Evolutionary conservation across 2,329 filamentous ascomycete genomes (phyloP).

Genomic region (Cladosporium colombiae): DNA sequence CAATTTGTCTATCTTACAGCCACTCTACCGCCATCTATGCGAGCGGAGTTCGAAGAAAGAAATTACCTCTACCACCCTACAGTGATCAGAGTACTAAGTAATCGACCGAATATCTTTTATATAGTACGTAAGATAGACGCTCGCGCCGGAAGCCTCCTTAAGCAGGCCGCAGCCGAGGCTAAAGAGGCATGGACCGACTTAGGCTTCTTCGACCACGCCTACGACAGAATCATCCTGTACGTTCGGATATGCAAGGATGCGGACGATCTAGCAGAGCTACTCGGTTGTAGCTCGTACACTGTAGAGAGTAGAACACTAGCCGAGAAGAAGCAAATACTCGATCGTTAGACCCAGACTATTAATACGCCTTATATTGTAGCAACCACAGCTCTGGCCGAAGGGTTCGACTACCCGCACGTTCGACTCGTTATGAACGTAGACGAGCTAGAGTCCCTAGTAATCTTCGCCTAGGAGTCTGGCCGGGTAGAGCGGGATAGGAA

Average conservation of each 20-base stretch:
- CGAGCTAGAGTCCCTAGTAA: conserved; percentile 20
- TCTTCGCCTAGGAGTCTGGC: conserved; percentile 21
- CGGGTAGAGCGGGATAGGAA: conserved; percentile 8
- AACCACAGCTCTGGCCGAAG: conserved; percentile 16
- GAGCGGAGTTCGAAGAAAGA: too few relatives aligned
- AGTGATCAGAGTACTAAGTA: too few relatives aligned
- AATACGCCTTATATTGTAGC: conserved; percentile 18
- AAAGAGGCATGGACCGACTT: background rate
- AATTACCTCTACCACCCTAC: too few relatives aligned
- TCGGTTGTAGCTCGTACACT: conserved; percentile 9
- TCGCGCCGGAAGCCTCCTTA: background rate
- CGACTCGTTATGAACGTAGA: conserved; percentile 20
- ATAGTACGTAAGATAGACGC: too few relatives aligned
- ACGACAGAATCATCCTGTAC: conserved; percentile 18
- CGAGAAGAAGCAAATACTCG: background rate
- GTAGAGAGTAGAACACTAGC: conserved; percentile 4
- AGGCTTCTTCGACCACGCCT: conserved; percentile 15
- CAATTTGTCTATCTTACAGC: too few relatives aligned
- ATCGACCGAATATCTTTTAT: too few relatives aligned
- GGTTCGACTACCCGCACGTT: conserved; percentile 21
- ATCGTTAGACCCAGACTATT: conserved; percentile 1
- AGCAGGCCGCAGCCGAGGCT: conserved; percentile 8
- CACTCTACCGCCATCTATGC: too few relatives aligned
- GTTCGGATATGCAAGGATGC: conserved; percentile 4
- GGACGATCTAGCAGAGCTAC: conserved; percentile 11